Percentiles rank a stretch among this genome's conserved stretches.
phyloP scores from a whole-genome alignment of 768 basidiomycete species.

The Pleurotus djamor region DNA sequence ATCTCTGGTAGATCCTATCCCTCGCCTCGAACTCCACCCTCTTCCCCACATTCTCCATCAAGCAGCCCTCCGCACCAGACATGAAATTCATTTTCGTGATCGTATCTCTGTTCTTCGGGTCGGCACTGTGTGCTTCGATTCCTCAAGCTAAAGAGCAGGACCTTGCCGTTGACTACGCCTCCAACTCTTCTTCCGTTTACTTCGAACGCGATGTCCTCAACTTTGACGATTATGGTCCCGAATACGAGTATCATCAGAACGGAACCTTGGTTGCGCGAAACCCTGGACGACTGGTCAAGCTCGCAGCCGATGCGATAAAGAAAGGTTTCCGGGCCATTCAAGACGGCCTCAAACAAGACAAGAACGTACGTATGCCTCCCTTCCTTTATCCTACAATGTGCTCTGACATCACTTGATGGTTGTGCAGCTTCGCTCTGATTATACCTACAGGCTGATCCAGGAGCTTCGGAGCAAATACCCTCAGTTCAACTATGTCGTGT shows the following conservation, averaged over 20 bases:
- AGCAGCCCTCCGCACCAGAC: no score
- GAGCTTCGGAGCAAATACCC: not conserved
- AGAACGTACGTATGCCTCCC: not conserved
- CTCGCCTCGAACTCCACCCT: not conserved
- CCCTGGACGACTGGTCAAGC: not conserved
- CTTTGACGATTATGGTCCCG: not conserved
- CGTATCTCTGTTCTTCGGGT: not conserved
- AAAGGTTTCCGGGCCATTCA: not conserved
- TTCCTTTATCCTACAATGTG: not conserved
- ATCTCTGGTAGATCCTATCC: not conserved
- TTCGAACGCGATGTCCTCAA: not conserved
- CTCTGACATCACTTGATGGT: not conserved
- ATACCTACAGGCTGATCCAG: not conserved
- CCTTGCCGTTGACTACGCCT: not conserved
- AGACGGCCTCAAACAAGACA: not conserved
- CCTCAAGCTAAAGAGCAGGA: not conserved
- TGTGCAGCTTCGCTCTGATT: not conserved
- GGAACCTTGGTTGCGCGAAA: not conserved
- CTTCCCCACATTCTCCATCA: not conserved
- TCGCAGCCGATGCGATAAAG: not conserved
- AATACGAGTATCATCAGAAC: not conserved
- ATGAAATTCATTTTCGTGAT: not conserved
- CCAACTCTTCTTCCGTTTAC: not conserved
- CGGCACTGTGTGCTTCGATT: not conserved
- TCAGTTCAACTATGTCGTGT: slow-evolving; percentile 9